These are phyloP conservation scores for Salicornia ramosissima DNA, from an alignment of 148 eudicot genomes.

Conservation along the genomic window DNA sequence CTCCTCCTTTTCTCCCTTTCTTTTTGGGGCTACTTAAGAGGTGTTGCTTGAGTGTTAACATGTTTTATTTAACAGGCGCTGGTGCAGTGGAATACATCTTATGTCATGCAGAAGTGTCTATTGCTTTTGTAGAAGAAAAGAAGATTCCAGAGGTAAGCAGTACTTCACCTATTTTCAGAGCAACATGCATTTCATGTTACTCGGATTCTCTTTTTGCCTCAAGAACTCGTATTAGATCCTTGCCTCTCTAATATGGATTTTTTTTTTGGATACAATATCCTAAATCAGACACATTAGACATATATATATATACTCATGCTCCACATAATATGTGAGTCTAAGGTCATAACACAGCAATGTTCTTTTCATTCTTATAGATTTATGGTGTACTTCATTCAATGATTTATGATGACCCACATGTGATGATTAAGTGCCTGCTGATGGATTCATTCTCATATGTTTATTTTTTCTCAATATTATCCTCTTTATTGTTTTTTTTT, in stretches of 20 bases:
- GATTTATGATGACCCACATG: background rate
- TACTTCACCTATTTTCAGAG: background rate
- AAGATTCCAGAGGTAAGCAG: slow-evolving; percentile 68
- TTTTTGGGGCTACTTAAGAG: background rate
- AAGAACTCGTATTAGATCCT: background rate
- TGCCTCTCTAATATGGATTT: background rate
- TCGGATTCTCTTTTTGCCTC: background rate
- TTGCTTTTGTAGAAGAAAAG: slow-evolving; percentile 71
- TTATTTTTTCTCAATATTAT: too few species aligned
- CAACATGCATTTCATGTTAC: background rate
- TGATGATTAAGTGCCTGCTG: background rate
- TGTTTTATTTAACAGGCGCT: slow-evolving; percentile 48
- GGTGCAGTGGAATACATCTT: slow-evolving; percentile 89
- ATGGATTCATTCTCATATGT: too few species aligned
- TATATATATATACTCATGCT: background rate
- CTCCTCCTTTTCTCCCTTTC: background rate
- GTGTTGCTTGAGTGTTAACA: background rate
- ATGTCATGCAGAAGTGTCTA: slow-evolving; percentile 79
- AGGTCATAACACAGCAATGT: background rate
- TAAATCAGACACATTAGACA: background rate
- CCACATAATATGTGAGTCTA: background rate
- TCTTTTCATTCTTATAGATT: too few species aligned
- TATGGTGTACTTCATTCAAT: too few species aligned
- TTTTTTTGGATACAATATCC: background rate
- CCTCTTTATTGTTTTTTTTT: background rate